A percentile compares a stretch with the other conserved stretches of the same genome.
Evolutionary conservation across 2,329 filamentous ascomycete species (phyloP).

Genomic region (Botrytis sinoallii): DNA sequence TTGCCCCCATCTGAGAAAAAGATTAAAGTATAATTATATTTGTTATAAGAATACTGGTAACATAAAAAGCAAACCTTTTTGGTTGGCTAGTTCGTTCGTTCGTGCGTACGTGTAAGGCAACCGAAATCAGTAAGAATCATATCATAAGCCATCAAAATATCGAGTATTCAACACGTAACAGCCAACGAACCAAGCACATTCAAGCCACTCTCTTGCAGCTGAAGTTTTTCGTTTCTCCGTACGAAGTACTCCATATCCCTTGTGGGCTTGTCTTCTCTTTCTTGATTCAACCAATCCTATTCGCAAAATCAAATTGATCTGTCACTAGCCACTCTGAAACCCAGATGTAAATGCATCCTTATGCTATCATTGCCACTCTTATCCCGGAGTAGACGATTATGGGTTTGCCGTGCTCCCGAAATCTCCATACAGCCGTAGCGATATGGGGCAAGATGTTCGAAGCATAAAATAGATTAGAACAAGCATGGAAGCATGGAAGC

Average conservation of each 20-base stretch:
- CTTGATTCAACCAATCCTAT: background rate
- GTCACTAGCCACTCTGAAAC: background rate
- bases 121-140: background rate
- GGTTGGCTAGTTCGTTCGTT: background rate
- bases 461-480: background rate
- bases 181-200: constrained; percentile 1
- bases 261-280: too few species aligned
- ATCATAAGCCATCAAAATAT: background rate
- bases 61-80: background rate
- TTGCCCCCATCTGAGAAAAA: background rate
- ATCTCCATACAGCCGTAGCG: constrained; percentile 4
- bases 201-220: constrained; percentile 6
- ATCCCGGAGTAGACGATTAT: background rate
- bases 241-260: background rate
- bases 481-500: background rate
- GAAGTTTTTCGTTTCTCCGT: background rate
- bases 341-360: background rate
- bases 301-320: background rate
- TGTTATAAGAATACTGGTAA: background rate
- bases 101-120: background rate
- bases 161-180: constrained; percentile 2
- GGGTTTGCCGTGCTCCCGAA: background rate
- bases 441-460: background rate
- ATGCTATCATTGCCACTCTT: background rate
- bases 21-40: background rate